These are phyloP conservation scores for Ophiostoma novo-ulmi DNA, from an alignment of 2,329 filamentous ascomycete genomes.

Conservation along the genomic window DNA sequence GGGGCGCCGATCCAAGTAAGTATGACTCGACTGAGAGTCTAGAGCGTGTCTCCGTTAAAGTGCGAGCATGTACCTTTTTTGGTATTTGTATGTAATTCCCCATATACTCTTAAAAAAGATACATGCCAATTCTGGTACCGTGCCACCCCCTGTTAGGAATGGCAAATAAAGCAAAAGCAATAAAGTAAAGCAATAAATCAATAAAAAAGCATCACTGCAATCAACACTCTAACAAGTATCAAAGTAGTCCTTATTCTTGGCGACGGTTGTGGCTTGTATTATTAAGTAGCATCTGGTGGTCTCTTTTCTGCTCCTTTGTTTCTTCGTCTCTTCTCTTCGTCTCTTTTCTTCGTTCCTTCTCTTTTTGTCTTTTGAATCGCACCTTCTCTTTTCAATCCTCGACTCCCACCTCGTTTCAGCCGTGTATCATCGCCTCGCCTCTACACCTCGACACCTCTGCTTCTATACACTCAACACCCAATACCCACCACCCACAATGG, in stretches of 20 bases:
- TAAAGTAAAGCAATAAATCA: not conserved
- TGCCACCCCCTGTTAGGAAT: not conserved
- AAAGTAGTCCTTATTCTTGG: not conserved
- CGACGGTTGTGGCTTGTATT: not conserved
- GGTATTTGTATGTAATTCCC: not conserved
- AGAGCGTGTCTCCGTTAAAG: not conserved
- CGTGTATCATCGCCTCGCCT: not conserved
- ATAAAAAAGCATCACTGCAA: too few relatives aligned
- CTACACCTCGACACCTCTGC: not conserved
- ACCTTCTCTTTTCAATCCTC: not conserved
- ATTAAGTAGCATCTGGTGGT: not conserved
- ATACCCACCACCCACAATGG: constrained; percentile 19
- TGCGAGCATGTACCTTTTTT: not conserved
- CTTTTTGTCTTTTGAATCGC: not conserved
- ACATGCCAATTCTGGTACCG: not conserved
- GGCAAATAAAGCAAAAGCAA: not conserved
- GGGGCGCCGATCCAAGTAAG: not conserved
- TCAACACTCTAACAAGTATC: too few relatives aligned
- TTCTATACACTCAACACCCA: not conserved
- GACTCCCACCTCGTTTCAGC: not conserved
- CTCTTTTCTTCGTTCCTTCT: not conserved
- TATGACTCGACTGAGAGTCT: not conserved
- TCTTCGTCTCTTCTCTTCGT: not conserved
- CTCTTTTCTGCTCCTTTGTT: not conserved
- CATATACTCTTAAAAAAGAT: not conserved